Evolutionary conservation across 345 rosid species (phyloP).

Genomic region (Salix suchowensis): DNA sequence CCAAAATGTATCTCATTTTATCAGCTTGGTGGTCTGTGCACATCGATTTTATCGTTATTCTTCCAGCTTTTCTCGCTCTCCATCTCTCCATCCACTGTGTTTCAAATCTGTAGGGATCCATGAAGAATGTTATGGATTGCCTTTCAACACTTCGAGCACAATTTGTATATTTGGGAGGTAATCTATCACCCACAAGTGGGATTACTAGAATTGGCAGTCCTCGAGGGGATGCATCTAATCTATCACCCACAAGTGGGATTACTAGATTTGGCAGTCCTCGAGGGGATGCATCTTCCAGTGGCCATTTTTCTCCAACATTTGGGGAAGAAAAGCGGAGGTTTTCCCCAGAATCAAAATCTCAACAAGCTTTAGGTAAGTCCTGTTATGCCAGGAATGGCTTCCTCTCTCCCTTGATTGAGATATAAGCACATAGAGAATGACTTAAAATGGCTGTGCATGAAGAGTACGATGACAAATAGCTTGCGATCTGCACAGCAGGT

Average conservation of each 20-base stretch:
- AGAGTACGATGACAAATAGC: not conserved
- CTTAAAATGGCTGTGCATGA: not conserved
- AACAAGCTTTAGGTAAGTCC: slow-evolving; percentile 42
- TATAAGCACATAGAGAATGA: not conserved
- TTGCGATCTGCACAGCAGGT: too few relatives aligned
- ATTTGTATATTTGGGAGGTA: slow-evolving; percentile 24
- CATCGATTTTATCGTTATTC: not conserved
- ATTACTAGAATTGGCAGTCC: slow-evolving; percentile 20
- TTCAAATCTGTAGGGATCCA: slow-evolving; percentile 39
- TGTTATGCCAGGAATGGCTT: slow-evolving; percentile 36
- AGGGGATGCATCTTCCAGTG: slow-evolving; percentile 16
- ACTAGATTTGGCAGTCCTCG: slow-evolving; percentile 20
- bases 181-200: not conserved
- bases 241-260: not conserved
- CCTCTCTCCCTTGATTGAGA: not conserved
- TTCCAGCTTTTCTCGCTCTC: not conserved
- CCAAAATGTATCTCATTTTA: not conserved
- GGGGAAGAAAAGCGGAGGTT: slow-evolving; percentile 49
- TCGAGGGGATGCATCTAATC: slow-evolving; percentile 9
- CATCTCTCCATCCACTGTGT: not conserved
- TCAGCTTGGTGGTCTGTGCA: not conserved
- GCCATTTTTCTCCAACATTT: slow-evolving; percentile 31
- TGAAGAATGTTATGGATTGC: slow-evolving; percentile 49
- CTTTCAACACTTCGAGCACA: slow-evolving; percentile 39
- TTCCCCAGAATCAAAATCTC: slow-evolving; percentile 47